Percentiles rank a stretch among this genome's conserved stretches.
Conservation (phyloP, 441 rosid genomes). For the Erodium moschatum region DNA sequence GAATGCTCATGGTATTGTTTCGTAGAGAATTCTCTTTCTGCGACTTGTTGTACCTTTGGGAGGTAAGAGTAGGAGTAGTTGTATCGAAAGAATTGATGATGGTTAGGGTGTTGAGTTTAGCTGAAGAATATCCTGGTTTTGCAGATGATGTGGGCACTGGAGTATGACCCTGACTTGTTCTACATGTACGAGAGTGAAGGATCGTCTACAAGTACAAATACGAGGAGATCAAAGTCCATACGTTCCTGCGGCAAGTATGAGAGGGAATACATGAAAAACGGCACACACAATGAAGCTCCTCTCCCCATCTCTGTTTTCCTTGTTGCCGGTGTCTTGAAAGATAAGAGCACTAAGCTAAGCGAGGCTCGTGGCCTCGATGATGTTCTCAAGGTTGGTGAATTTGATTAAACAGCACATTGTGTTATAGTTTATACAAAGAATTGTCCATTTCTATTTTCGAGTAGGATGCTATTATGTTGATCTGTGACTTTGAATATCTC, state of each 20-base stretch:
- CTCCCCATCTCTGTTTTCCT: slow-evolving; percentile 88
- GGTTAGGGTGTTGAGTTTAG: no score
- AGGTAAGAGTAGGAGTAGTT: slow-evolving; percentile 36
- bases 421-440: no score
- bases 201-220: slow-evolving; percentile 20
- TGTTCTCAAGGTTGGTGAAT: slow-evolving; percentile 60
- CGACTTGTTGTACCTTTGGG: slow-evolving; percentile 95
- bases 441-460: no score
- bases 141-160: slow-evolving; percentile 99
- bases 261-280: slow-evolving; percentile 69
- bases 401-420: no score
- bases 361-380: slow-evolving; percentile 97
- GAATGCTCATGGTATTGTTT: slow-evolving; percentile 95
- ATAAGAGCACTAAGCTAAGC: slow-evolving; percentile 61
- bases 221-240: slow-evolving; percentile 40
- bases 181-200: slow-evolving; percentile 56
- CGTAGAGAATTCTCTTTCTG: slow-evolving; percentile 94
- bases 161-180: slow-evolving; percentile 76
- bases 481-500: background rate
- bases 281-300: slow-evolving; percentile 49
- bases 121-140: background rate
- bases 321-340: slow-evolving; percentile 90
- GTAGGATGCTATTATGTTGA: no score
- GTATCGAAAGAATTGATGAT: no score
- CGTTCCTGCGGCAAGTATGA: slow-evolving; percentile 76